phyloP scores from a whole-genome alignment of 1,284 basidiomycete genomes.

The Ustilago trichophora region DNA sequence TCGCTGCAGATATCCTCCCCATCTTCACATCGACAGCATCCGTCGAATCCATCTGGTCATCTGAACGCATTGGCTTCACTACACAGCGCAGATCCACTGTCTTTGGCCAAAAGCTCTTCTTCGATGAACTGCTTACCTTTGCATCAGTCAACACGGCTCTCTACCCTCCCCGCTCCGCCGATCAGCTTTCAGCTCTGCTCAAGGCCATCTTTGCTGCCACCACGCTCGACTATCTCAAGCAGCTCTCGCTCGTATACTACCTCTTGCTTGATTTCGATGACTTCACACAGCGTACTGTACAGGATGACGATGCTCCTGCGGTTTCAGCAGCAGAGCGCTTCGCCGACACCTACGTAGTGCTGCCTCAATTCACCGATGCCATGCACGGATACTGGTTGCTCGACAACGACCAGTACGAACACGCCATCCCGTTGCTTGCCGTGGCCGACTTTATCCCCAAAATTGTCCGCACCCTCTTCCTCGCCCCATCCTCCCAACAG shows the following conservation, averaged over 20 bases:
- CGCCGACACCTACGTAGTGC: conserved; percentile 38
- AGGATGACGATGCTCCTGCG: neutral
- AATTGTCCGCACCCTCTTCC: conserved; percentile 40
- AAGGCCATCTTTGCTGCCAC: conserved; percentile 31
- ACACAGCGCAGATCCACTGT: conserved; percentile 9
- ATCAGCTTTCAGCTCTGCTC: conserved; percentile 26
- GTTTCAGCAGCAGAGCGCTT: conserved; percentile 28
- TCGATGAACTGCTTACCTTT: conserved; percentile 45
- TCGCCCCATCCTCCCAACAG: conserved; percentile 4
- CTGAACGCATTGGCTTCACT: conserved; percentile 13
- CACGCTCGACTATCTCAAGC: conserved; percentile 47
- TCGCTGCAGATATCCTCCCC: conserved; percentile 33
- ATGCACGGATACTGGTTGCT: conserved; percentile 54
- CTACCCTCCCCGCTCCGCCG: conserved; percentile 28
- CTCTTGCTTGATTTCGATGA: conserved; percentile 43
- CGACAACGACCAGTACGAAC: conserved; percentile 47
- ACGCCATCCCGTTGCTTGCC: conserved; percentile 33
- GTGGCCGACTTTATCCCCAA: conserved; percentile 49
- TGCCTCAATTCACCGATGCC: conserved; percentile 41
- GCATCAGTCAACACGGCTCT: conserved; percentile 33
- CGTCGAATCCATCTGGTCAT: conserved; percentile 24
- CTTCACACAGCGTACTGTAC: conserved; percentile 3
- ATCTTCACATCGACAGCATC: conserved; percentile 26
- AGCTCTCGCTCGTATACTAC: conserved; percentile 47
- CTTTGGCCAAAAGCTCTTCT: conserved; percentile 33